Evolutionary conservation across 2,329 filamentous ascomycete genomes (phyloP).

Genomic region (Botrytis byssoidea): DNA sequence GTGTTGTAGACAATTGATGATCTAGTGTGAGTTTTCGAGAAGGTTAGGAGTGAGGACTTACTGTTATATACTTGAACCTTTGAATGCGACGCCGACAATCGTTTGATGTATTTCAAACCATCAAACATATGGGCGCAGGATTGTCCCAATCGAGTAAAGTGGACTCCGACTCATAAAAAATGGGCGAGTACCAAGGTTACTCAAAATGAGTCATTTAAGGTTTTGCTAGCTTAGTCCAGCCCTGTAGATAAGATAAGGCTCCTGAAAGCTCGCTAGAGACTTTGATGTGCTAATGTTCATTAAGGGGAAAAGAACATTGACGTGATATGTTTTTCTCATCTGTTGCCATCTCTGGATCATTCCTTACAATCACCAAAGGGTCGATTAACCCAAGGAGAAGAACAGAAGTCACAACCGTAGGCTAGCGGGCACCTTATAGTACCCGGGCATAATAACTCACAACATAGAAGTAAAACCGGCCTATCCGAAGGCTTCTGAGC

Average conservation of each 20-base stretch:
- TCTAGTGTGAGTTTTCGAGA: background rate
- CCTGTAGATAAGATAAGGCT: background rate
- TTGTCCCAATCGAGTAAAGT: background rate
- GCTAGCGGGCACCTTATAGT: background rate
- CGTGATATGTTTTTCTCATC: no score
- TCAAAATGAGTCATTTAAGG: conserved; percentile 10
- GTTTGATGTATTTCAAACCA: background rate
- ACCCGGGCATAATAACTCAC: background rate
- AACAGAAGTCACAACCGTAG: no score
- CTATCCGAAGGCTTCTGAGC: no score
- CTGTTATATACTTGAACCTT: background rate
- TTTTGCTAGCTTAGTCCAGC: background rate
- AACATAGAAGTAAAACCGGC: background rate
- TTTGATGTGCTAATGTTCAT: background rate
- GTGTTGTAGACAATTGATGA: background rate
- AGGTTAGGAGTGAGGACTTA: background rate
- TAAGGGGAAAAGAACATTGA: background rate
- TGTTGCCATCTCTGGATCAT: background rate
- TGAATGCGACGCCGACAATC: background rate
- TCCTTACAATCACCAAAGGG: background rate
- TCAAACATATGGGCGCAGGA: background rate
- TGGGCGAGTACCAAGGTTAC: background rate
- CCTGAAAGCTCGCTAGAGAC: background rate
- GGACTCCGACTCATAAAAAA: background rate
- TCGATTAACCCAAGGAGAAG: background rate